These are phyloP conservation scores for Dictyostelium brefeldianum DNA, from an alignment of 78 protist species.

Conservation along the genomic window DNA sequence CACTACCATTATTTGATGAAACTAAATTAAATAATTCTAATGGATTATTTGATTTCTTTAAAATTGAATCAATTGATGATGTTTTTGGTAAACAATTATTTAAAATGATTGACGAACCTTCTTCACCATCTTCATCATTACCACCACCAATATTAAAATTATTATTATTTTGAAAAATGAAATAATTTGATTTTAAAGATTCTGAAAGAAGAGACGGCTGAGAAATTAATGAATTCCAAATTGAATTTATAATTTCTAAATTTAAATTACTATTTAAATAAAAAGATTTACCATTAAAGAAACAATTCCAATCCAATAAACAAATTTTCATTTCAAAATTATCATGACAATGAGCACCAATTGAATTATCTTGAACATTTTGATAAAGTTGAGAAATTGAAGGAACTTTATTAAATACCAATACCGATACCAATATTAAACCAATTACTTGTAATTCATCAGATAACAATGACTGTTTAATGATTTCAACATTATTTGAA, in stretches of 20 bases:
- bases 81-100: background rate
- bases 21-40: background rate
- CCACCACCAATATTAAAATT: no score
- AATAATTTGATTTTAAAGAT: constrained; percentile 2
- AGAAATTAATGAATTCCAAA: no score
- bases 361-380: background rate
- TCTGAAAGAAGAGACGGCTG: background rate
- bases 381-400: constrained; percentile 25
- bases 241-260: no score
- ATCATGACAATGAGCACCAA: background rate
- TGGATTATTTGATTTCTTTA: background rate
- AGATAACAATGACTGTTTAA: background rate
- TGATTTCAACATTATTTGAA: background rate
- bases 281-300: no score
- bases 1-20: background rate
- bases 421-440: constrained; percentile 9
- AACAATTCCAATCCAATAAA: constrained; percentile 1
- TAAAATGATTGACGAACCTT: no score
- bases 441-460: background rate
- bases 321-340: background rate
- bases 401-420: constrained; percentile 38
- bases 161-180: background rate
- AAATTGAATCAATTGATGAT: background rate
- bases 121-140: no score
- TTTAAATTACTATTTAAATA: no score